Base-by-base conservation (phyloP, 495 filamentous ascomycete genomes). In the Xylaria intraflava region DNA sequence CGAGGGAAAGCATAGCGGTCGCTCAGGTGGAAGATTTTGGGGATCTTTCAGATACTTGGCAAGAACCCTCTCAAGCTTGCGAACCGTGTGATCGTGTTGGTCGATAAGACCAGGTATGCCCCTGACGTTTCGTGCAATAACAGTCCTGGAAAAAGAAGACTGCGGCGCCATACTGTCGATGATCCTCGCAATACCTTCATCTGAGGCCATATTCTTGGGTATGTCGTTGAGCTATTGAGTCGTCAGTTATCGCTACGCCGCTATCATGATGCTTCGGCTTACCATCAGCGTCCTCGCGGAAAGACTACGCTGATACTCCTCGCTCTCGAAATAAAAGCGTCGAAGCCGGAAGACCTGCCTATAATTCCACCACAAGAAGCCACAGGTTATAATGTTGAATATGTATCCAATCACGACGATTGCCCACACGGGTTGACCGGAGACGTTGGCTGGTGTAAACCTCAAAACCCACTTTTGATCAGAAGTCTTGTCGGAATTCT, bases 281-380 rank as follows among this genome's bases (percentile, higher is more conserved):
- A 88, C 83, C 85, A 98, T 92, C 61, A 98, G 69, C 1, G 91
- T 96, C 53, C 94, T 78, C 5, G 94, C 83, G 68, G 96, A 90
- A 47, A 96, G 71, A 68, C 90, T 94, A 36, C 78, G 77, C 67
- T 94, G 86, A 60, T 96, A 98, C 30, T 96, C 94, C 6, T 87
- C 78, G 57, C 85, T 94, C 59, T 90, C 75, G 61, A 95, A 91
- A 64, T 95, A 96, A 29, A 79, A 64, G 45, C 87, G 81, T 60
- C 91, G 81, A 51, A 98, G 66, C 38, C 69, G 72, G 20, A 82
- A 62, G 20, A 97, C 78, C 16, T 76, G 82, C 41, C 78, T 80
- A 69, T 97, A 97, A 60, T 95, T 96, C 71, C 79, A 83, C 89
- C 90, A 98, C 17, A 98, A 70, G 63, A 95, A 95, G 55, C 75